Evolutionary conservation across 495 filamentous ascomycete genomes (phyloP).

Genomic region (Cetradonia linearis): DNA sequence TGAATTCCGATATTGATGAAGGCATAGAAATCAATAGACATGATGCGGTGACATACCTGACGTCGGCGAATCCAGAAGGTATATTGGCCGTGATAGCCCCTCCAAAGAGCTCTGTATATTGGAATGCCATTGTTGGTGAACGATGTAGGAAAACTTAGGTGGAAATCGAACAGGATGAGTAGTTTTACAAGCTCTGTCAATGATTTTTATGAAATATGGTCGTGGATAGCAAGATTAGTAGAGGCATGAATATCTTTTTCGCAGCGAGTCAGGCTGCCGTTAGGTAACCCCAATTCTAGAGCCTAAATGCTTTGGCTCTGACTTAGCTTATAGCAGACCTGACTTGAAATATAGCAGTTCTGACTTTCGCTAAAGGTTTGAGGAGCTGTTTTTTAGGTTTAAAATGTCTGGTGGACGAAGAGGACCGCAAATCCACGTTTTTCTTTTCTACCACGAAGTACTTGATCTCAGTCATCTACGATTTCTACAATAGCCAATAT

Average conservation of each 20-base stretch:
- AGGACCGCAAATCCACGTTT: background rate
- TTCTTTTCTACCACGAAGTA: background rate
- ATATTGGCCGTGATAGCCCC: slow-evolving; percentile 66
- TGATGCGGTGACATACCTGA: slow-evolving; percentile 48
- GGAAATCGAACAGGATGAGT: background rate
- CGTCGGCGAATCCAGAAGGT: slow-evolving; percentile 66
- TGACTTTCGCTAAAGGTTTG: background rate
- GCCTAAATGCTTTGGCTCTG: background rate
- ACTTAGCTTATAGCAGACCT: background rate
- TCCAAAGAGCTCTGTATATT: slow-evolving; percentile 60
- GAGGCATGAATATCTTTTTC: background rate
- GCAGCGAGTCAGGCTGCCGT: background rate
- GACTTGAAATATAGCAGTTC: background rate
- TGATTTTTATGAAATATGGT: background rate
- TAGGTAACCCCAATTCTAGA: background rate
- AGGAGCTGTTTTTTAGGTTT: background rate
- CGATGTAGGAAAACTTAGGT: no score
- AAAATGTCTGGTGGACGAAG: background rate
- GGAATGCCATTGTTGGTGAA: slow-evolving; percentile 31
- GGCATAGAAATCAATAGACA: background rate
- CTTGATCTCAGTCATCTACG: no score
- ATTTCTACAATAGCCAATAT: background rate
- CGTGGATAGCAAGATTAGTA: background rate
- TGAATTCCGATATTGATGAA: background rate
- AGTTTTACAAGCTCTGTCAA: background rate